Conservation (phyloP, 768 basidiomycete species). For the Termitomyces heimii region DNA sequence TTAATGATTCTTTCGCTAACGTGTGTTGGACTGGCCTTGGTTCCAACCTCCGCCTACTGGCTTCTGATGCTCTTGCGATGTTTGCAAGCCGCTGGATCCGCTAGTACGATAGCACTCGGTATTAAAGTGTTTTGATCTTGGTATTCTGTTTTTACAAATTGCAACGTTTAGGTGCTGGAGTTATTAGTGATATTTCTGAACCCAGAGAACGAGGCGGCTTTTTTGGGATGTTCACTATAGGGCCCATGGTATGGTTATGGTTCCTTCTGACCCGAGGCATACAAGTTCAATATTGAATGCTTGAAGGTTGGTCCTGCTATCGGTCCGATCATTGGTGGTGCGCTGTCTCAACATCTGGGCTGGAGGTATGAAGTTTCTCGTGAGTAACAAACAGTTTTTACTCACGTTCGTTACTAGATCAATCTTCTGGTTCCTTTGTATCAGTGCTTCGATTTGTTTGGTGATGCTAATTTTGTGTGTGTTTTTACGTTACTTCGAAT, state of each 20-base stretch:
- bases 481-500: conserved; percentile 23
- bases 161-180: conserved; percentile 50
- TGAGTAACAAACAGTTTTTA: neutral
- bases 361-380: conserved; percentile 42
- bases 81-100: conserved; percentile 73
- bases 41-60: conserved; percentile 62
- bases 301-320: conserved; percentile 53
- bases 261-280: neutral
- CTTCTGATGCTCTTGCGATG: conserved; percentile 75
- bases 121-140: neutral
- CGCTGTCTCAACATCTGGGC: conserved; percentile 48
- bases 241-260: conserved; percentile 46
- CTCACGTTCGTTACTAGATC: conserved; percentile 26
- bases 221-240: conserved; percentile 60
- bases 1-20: conserved; percentile 56
- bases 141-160: neutral
- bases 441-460: conserved; percentile 39
- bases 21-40: conserved; percentile 54
- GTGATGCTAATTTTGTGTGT: conserved; percentile 41
- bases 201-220: conserved; percentile 71
- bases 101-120: conserved; percentile 75
- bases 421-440: conserved; percentile 60
- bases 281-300: conserved; percentile 1
- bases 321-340: conserved; percentile 58
- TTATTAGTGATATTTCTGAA: conserved; percentile 72